Percentiles rank a stretch among this genome's conserved stretches.
Evolutionary conservation across 805 yeast genomes (phyloP).

Genomic region (Cyberlindnera bimundalis): DNA sequence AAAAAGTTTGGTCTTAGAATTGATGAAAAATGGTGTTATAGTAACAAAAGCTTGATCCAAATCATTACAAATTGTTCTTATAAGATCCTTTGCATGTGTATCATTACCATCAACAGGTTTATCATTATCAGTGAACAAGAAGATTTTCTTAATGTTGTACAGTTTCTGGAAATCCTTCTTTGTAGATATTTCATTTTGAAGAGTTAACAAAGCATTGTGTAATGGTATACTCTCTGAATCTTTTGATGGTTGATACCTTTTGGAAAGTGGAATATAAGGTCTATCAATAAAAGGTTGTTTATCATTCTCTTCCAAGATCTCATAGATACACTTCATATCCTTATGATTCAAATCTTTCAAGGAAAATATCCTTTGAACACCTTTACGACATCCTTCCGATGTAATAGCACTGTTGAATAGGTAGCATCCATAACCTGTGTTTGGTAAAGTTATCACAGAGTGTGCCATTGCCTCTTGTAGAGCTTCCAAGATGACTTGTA

Average conservation of each 20-base stretch:
- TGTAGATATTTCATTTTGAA: constrained; percentile 53
- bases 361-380: constrained; percentile 48
- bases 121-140: constrained; percentile 75
- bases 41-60: constrained; percentile 49
- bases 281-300: constrained; percentile 17
- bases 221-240: constrained; percentile 30
- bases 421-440: constrained; percentile 74
- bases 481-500: constrained; percentile 51
- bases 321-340: constrained; percentile 55
- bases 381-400: constrained; percentile 33
- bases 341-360: constrained; percentile 52
- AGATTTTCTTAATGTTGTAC: constrained; percentile 55
- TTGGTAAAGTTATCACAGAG: constrained; percentile 59
- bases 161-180: constrained; percentile 36
- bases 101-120: constrained; percentile 50
- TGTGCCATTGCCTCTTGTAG: constrained; percentile 62
- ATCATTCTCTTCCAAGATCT: constrained; percentile 43
- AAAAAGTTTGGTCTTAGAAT: constrained; percentile 39
- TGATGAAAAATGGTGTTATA: constrained; percentile 60
- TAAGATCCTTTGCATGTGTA: constrained; percentile 38
- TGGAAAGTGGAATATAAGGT: constrained; percentile 25
- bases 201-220: constrained; percentile 43
- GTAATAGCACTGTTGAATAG: constrained; percentile 47
- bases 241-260: constrained; percentile 30
- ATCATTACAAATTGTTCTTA: constrained; percentile 59